Evolutionary conservation across 495 filamentous ascomycete species (phyloP).

Genomic region (Aspergillus baeticus): DNA sequence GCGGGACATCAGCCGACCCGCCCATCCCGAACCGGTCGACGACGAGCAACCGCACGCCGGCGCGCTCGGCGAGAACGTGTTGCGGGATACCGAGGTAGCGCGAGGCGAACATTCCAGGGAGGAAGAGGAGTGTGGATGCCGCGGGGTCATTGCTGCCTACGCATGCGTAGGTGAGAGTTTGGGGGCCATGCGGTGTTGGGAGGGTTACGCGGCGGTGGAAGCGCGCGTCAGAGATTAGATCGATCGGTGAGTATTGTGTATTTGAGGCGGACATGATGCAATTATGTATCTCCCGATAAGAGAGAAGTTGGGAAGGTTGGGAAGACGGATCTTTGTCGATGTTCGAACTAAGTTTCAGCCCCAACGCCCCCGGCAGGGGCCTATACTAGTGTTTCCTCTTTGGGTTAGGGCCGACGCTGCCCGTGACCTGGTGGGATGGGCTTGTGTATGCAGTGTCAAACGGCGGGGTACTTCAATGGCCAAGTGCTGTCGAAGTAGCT

Average conservation of each 20-base stretch:
- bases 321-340: no score
- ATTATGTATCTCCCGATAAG: no score
- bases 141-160: conserved; percentile 13
- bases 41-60: conserved; percentile 29
- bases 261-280: no score
- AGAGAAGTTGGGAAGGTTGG: no score
- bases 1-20: conserved; percentile 39
- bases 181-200: conserved; percentile 20
- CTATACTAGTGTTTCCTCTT: no score
- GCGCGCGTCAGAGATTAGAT: conserved; percentile 22
- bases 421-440: no score
- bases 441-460: no score
- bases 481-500: no score
- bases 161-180: conserved; percentile 28
- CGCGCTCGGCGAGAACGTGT: conserved; percentile 28
- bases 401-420: no score
- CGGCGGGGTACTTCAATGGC: no score
- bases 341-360: no score
- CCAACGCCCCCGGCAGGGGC: no score
- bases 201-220: conserved; percentile 30
- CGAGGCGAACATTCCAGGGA: conserved; percentile 37
- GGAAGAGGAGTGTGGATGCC: conserved; percentile 25
- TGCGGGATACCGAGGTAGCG: conserved; percentile 28
- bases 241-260: not conserved
- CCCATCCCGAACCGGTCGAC: conserved; percentile 43